phyloP scores from a whole-genome alignment of 805 yeast genomes.

The Candida multigemmis region DNA sequence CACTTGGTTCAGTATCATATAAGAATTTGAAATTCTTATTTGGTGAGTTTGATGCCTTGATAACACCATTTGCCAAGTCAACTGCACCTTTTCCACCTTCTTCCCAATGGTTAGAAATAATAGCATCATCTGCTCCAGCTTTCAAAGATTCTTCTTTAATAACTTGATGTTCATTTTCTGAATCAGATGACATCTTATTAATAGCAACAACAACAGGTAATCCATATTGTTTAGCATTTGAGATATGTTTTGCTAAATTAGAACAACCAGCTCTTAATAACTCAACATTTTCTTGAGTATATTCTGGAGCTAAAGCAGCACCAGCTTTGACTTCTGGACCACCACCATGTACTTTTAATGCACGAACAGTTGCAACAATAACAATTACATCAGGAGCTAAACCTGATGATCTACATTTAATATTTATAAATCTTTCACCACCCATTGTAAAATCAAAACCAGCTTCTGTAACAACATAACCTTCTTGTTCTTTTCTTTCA shows the following conservation, averaged over 20 bases:
- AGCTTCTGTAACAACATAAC: slow-evolving; percentile 94
- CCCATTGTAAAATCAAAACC: slow-evolving; percentile 99
- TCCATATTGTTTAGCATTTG: slow-evolving; percentile 63
- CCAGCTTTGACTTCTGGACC: slow-evolving; percentile 87
- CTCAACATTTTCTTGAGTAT: slow-evolving; percentile 62
- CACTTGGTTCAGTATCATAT: slow-evolving; percentile 62
- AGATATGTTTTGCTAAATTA: slow-evolving; percentile 69
- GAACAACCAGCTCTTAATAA: slow-evolving; percentile 62
- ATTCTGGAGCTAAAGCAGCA: slow-evolving; percentile 66
- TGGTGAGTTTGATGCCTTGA: slow-evolving; percentile 45
- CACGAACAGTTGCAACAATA: slow-evolving; percentile 78
- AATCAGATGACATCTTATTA: slow-evolving; percentile 69
- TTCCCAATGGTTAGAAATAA: slow-evolving; percentile 80
- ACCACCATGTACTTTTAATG: slow-evolving; percentile 81
- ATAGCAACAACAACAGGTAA: slow-evolving; percentile 78
- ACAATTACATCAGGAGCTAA: slow-evolving; percentile 70
- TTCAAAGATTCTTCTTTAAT: slow-evolving; percentile 58
- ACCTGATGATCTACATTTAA: slow-evolving; percentile 82
- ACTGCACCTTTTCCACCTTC: slow-evolving; percentile 80
- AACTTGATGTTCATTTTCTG: slow-evolving; percentile 58
- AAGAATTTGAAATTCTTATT: slow-evolving; percentile 41
- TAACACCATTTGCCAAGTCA: slow-evolving; percentile 63
- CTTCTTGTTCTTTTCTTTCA: slow-evolving; percentile 40
- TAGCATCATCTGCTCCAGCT: slow-evolving; percentile 76
- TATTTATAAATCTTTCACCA: slow-evolving; percentile 93